A percentile compares a stretch with the other conserved stretches of the same genome.
These are phyloP conservation scores for Litsea cubeba DNA, from an alignment of 164 flowering plant species.

Conservation along the genomic window DNA sequence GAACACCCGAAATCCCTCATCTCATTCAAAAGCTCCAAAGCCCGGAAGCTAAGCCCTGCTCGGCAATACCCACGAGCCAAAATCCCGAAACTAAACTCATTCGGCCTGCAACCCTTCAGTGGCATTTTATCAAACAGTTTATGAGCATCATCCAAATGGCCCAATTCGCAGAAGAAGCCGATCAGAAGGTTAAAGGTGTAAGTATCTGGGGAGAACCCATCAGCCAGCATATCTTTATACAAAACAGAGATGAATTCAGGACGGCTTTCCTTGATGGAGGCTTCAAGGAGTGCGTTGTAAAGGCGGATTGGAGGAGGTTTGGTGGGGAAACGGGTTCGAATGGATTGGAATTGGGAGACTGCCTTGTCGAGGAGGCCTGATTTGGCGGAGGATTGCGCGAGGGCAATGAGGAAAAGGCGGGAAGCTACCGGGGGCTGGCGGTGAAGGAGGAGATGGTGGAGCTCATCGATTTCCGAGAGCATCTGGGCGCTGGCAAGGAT, in stretches of 20 bases:
- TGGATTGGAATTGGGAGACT: constrained; percentile 49
- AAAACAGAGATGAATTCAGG: constrained; percentile 43
- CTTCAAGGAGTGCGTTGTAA: constrained; percentile 59
- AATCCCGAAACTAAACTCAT: constrained; percentile 75
- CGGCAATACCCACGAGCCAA: constrained; percentile 83
- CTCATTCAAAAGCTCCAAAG: constrained; percentile 51
- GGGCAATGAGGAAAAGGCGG: constrained; percentile 22
- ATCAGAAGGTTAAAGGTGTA: constrained; percentile 78
- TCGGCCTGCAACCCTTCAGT: constrained; percentile 68
- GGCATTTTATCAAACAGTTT: constrained; percentile 80
- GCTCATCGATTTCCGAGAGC: constrained; percentile 48
- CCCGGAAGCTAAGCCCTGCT: constrained; percentile 36
- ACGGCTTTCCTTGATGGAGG: constrained; percentile 30
- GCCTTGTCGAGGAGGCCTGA: constrained; percentile 43
- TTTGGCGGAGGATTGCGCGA: constrained; percentile 35
- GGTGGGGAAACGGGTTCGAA: constrained; percentile 43
- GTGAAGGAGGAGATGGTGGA: constrained; percentile 52
- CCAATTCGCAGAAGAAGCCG: constrained; percentile 50
- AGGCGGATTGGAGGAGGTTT: constrained; percentile 41
- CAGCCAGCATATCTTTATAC: constrained; percentile 63
- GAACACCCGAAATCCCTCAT: constrained; percentile 42
- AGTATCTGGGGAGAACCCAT: constrained; percentile 57
- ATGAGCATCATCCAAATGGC: constrained; percentile 58
- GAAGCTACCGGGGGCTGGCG: constrained; percentile 18
- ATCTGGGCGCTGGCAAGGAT: constrained; percentile 51